A percentile compares a stretch with the other conserved stretches of the same genome.
Conservation (phyloP, 108 stramenopile species). For the Cyclotella baltica region DNA sequence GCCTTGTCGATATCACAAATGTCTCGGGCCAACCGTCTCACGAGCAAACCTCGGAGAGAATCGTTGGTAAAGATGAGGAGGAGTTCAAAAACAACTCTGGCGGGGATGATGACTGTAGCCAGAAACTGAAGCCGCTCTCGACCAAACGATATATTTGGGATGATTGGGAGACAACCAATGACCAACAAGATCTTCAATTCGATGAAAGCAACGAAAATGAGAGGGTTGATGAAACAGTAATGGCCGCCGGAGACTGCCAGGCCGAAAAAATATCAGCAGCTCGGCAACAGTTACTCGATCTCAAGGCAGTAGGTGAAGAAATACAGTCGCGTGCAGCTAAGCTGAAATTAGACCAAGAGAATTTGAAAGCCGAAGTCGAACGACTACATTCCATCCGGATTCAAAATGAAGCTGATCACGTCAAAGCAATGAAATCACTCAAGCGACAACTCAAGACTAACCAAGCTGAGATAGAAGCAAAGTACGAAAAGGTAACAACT, state of each 20-base stretch:
- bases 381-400: constrained; percentile 25
- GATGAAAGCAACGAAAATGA: constrained; percentile 1
- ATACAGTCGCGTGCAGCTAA: constrained; percentile 19
- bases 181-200: constrained; percentile 4
- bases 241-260: constrained; percentile 11
- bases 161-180: constrained; percentile 33
- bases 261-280: constrained; percentile 5
- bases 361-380: constrained; percentile 19
- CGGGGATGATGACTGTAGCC: neutral
- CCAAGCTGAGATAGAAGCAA: constrained; percentile 10
- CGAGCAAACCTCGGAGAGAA: constrained; percentile 2
- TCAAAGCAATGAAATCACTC: constrained; percentile 28
- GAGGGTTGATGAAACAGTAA: neutral
- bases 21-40: neutral
- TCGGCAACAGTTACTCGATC: constrained; percentile 20
- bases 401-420: constrained; percentile 33
- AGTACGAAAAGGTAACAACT: constrained; percentile 38
- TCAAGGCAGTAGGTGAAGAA: constrained; percentile 39
- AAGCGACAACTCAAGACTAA: constrained; percentile 28
- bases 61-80: constrained; percentile 28
- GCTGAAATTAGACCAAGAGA: constrained; percentile 27
- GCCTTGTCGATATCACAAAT: constrained; percentile 38
- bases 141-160: constrained; percentile 40
- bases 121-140: neutral
- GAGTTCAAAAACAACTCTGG: constrained; percentile 10